phyloP scores from a whole-genome alignment of 176 grass and related monocot species.

The Eragrostis nindensis region DNA sequence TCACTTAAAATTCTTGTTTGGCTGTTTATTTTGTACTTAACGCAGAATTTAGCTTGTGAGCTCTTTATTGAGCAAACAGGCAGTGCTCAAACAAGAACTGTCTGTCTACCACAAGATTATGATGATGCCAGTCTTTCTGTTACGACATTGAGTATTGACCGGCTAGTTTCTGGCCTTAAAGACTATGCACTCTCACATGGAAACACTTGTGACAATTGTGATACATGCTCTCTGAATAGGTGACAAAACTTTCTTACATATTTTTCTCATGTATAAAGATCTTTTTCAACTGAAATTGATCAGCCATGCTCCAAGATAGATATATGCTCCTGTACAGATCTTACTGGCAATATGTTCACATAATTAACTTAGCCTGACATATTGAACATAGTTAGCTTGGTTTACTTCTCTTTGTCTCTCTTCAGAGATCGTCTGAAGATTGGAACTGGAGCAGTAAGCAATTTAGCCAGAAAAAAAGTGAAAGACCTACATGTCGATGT shows the following conservation, averaged over 20 bases:
- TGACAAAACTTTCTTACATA: constrained; percentile 39
- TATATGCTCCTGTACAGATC: constrained; percentile 4
- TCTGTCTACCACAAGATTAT: constrained; percentile 50
- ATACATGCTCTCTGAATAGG: constrained; percentile 51
- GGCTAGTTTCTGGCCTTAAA: constrained; percentile 64
- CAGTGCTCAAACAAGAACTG: constrained; percentile 45
- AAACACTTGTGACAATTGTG: constrained; percentile 57
- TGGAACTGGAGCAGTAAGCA: constrained; percentile 53
- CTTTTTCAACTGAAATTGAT: constrained; percentile 30
- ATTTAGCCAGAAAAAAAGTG: constrained; percentile 41
- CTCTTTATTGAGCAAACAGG: constrained; percentile 51
- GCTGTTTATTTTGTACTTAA: constrained; percentile 26
- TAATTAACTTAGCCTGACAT: background rate
- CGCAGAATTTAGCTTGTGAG: constrained; percentile 66
- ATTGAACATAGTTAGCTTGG: constrained; percentile 3
- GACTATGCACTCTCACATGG: constrained; percentile 61
- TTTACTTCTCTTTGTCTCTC: constrained; percentile 24
- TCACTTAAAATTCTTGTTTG: constrained; percentile 13
- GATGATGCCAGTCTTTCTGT: constrained; percentile 48
- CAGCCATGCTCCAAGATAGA: constrained; percentile 6
- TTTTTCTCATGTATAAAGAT: constrained; percentile 7
- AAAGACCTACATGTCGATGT: constrained; percentile 50
- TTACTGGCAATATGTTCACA: constrained; percentile 12
- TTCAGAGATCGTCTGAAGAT: constrained; percentile 59
- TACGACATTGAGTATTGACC: constrained; percentile 45